Evolutionary conservation across 2,329 filamentous ascomycete genomes (phyloP), one percentile per base, ranked within the genome.

Genomic region (Neodidymelliopsis sp.): DNA sequence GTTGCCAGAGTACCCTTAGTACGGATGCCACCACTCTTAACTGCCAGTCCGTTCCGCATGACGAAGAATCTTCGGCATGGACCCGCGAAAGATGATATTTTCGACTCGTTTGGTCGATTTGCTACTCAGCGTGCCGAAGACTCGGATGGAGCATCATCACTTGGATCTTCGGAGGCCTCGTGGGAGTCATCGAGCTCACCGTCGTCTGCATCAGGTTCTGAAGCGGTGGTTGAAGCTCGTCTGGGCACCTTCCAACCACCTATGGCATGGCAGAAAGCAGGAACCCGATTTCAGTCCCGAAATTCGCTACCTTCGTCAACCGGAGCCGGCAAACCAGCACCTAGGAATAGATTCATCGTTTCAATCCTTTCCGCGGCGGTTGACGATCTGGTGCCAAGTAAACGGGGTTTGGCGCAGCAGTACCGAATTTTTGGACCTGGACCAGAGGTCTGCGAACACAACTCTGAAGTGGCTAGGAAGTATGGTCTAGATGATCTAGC

Each of bases 401-500:
- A 91, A 69, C 81, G 81, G 50, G 81, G 85, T 44, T 81, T 97
- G 53, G 94, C 91, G 2, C 78, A 84, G 48, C 84, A 89, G 57
- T 99, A 97, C 72, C 82, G 82, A 18, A 88, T 97, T 11, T 92
- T 94, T 68, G 91, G 91, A 3, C 85, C 91, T 53, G 88, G 89
- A 1, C 83, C 85, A n/a, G 83, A 88, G 27, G 85, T 96, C 3
- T 97, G 93, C 71, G 79, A 83, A 33, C 88, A 95, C 63, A 99
- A 99, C 70, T 90, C 91, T 7, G 75, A 76, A 1, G 85, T 95
- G 34, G 92, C 93, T 7, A 81, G 85, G 58, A 86, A 84, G 54
- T 81, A 88, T 59, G 89, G 87, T 4, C 82, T 84, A 55, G 71
- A 79, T 11, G 90, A 96, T 56, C 74, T 95, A 22, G 87, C 88